phyloP scores from a whole-genome alignment of 1,284 basidiomycete species.

The Phenoliferia sp. region DNA sequence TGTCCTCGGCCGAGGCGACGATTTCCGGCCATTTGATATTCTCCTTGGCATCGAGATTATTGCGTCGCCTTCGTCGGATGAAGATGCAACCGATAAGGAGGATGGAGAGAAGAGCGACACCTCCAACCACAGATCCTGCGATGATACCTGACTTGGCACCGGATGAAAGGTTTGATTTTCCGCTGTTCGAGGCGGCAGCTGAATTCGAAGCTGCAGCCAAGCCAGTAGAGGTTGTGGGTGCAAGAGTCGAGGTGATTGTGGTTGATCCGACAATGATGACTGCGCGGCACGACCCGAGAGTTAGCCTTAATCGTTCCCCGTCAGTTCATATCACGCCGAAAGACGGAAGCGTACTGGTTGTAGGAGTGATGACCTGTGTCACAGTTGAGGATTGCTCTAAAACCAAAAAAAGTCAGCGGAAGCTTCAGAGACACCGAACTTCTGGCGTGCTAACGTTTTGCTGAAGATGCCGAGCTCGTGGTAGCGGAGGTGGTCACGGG shows the following conservation, averaged over 20 bases:
- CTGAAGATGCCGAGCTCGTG: background rate
- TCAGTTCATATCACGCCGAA: too few relatives aligned
- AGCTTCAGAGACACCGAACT: background rate
- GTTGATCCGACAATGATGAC: conserved; percentile 30
- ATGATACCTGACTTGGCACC: conserved; percentile 29
- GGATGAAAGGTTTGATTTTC: conserved; percentile 15
- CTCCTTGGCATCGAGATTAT: conserved; percentile 22
- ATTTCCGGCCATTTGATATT: conserved; percentile 36
- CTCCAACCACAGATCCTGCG: conserved; percentile 25
- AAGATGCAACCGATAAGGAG: conserved; percentile 17
- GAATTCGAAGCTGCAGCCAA: background rate
- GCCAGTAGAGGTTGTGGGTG: conserved; percentile 8
- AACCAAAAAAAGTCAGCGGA: background rate
- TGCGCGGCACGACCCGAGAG: background rate
- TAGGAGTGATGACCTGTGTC: conserved; percentile 23
- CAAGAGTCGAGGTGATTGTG: conserved; percentile 24
- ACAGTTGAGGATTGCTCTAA: background rate
- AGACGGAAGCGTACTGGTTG: conserved; percentile 15
- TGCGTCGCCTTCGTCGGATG: conserved; percentile 10
- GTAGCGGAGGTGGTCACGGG: background rate
- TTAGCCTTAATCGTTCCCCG: too few relatives aligned
- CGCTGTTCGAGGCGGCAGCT: background rate
- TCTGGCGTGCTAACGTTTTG: background rate
- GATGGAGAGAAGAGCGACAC: conserved; percentile 20
- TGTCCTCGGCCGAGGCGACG: conserved; percentile 24